phyloP scores from a whole-genome alignment of 139 green algal species.

The Dunaliella primolecta region DNA sequence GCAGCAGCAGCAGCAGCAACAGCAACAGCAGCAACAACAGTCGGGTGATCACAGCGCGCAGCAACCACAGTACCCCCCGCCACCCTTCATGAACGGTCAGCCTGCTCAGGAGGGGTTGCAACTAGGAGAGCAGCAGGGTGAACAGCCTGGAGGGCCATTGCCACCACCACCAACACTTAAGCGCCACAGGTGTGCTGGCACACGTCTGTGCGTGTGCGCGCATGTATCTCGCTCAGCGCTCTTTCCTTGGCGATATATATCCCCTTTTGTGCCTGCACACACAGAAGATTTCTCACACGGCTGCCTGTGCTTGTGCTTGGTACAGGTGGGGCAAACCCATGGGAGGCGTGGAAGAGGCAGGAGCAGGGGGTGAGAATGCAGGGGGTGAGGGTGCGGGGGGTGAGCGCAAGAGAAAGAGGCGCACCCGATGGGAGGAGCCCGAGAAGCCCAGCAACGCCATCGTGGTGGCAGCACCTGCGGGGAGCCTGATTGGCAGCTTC shows the following conservation, averaged over 20 bases:
- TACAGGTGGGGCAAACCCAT: constrained; percentile 37
- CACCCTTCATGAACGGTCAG: too few relatives aligned
- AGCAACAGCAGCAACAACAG: constrained; percentile 7
- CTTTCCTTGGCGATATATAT: not conserved
- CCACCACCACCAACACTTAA: not conserved
- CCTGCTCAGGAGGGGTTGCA: too few relatives aligned
- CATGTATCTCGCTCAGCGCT: not conserved
- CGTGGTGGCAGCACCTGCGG: constrained; percentile 5
- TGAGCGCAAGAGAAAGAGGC: constrained; percentile 40
- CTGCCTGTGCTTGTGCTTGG: constrained; percentile 10
- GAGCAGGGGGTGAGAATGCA: constrained; percentile 3
- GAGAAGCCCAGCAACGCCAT: constrained; percentile 19
- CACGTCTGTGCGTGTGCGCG: not conserved
- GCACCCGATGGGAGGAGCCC: constrained; percentile 47
- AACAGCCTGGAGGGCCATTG: too few relatives aligned
- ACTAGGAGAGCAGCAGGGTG: too few relatives aligned
- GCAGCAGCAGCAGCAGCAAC: not conserved
- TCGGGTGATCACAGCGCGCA: too few relatives aligned
- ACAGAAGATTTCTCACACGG: not conserved
- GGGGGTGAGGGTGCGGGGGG: constrained; percentile 7
- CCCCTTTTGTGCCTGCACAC: not conserved
- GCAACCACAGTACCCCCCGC: too few relatives aligned
- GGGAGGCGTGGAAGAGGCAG: constrained; percentile 6
- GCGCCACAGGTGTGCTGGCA: not conserved
- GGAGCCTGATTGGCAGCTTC: constrained; percentile 28